Evolutionary conservation across 495 filamentous ascomycete genomes (phyloP).

Genomic region (Aspergillus nidulans): DNA sequence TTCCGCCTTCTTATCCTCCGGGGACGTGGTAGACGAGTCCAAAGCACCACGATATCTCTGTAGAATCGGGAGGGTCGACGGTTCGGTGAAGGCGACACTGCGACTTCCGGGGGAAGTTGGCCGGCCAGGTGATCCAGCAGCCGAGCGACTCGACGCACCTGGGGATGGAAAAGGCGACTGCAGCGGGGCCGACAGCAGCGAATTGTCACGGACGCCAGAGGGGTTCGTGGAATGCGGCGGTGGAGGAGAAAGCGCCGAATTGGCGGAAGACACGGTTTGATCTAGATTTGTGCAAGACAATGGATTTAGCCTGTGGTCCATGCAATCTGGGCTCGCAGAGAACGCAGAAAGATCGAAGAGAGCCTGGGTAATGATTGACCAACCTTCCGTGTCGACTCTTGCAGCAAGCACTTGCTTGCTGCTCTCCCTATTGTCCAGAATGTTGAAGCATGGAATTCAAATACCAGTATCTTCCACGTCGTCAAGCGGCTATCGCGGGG

Average conservation of each 20-base stretch:
- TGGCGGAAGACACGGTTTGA: constrained; percentile 38
- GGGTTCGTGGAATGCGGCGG: constrained; percentile 29
- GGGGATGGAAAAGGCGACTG: constrained; percentile 33
- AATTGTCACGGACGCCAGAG: constrained; percentile 29
- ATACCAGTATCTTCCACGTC: constrained; percentile 24
- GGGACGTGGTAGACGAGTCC: constrained; percentile 41
- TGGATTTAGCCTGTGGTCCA: constrained; percentile 13
- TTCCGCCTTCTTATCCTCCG: constrained; percentile 38
- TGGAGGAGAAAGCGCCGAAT: constrained; percentile 36
- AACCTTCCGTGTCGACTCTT: constrained; percentile 50
- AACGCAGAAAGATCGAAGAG: not conserved
- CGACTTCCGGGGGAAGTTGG: constrained; percentile 23
- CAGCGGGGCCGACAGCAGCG: constrained; percentile 28
- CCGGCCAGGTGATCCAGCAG: constrained; percentile 34
- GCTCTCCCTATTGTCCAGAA: constrained; percentile 50
- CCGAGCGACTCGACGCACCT: constrained; percentile 37
- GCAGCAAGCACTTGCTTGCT: constrained; percentile 55
- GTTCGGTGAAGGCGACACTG: constrained; percentile 30
- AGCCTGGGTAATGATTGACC: constrained; percentile 14
- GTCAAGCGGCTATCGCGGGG: constrained; percentile 24
- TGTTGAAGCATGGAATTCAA: constrained; percentile 49
- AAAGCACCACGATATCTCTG: constrained; percentile 27
- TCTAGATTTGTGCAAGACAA: constrained; percentile 35
- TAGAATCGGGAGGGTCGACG: constrained; percentile 32
- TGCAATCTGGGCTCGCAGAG: not conserved